Evolutionary conservation across 176 grass and related monocot species (phyloP), one percentile per base, ranked within the genome.

Genomic region (Saccharum spontaneum): DNA sequence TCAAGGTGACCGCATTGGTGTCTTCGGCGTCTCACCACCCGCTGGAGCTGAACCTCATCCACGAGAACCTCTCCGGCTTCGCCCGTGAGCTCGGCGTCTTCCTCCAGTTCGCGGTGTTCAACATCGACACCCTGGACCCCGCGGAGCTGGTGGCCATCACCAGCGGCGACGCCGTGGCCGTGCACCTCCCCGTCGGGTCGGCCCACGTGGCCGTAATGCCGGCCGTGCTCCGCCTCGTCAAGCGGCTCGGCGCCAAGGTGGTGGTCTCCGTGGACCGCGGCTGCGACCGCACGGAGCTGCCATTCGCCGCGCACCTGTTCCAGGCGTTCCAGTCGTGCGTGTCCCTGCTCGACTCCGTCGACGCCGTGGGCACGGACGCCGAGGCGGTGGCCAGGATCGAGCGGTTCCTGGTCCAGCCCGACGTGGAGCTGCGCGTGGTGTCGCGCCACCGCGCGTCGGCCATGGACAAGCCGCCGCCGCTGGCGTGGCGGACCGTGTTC

Each of bases 1-100:
- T 98, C 71, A 94, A 92, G 86, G 82, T 98, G 5, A 95, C 93
- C 0, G 93, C 91, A 68, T 95, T 98, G 82, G 90, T 98, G 60
- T 89, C 93, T 0, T 40, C 87, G 43, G 74, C 87, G 36, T 91
- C 89, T 75, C 87, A 93, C 87, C 79, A 93, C 82, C 85, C 79
- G 23, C 87, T 98, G 33, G 95, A 98, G 91, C 91, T 98, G 62
- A 87, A 88, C 75, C 90, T 98, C 23, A 91, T 90, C 83, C 82
- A 80, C 73, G 93, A 94, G 69, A 98, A 91, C 81, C 96, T 98
- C 1, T 71, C 84, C 33, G 84, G 89, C 73, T 98, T 95, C 82
- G 96, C 96, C 14, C 57, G 45, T 2, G 91, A 92, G 52, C 89
- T 98, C 12, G 86, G 88, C 26, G 78, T 98, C 2, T 81, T 75